phyloP scores from a whole-genome alignment of 2,329 filamentous ascomycete genomes.

The Phaeosphaeriaceae sp. region DNA sequence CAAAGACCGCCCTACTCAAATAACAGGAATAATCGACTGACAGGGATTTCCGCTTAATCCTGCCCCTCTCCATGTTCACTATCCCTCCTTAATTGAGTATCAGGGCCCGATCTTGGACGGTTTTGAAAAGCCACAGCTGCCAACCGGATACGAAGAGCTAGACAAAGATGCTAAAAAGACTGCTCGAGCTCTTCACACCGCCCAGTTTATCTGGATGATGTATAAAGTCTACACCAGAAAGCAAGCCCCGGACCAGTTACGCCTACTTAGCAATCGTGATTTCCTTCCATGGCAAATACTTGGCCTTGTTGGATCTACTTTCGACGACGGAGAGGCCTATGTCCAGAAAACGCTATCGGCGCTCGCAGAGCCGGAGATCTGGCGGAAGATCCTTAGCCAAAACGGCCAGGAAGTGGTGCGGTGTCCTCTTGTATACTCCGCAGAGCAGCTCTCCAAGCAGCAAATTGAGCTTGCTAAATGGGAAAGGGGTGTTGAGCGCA shows the following conservation, averaged over 20 bases:
- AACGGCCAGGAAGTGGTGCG: background rate
- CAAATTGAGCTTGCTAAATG: background rate
- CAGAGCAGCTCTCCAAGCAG: background rate
- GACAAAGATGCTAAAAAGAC: background rate
- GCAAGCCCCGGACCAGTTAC: slow-evolving; percentile 9
- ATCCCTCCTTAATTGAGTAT: slow-evolving; percentile 13
- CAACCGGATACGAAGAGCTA: slow-evolving; percentile 6
- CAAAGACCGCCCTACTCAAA: slow-evolving; percentile 5
- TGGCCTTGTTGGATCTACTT: slow-evolving; percentile 5
- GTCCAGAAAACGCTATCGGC: slow-evolving; percentile 6
- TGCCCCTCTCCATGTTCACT: slow-evolving; percentile 6
- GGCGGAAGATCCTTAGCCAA: background rate
- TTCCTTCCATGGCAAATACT: slow-evolving; percentile 9
- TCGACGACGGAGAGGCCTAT: slow-evolving; percentile 12
- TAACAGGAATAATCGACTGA: slow-evolving; percentile 31
- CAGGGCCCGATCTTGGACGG: slow-evolving; percentile 7
- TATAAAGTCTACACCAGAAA: slow-evolving; percentile 10
- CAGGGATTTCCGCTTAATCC: slow-evolving; percentile 14
- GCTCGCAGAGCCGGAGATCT: slow-evolving; percentile 4
- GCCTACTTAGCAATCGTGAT: slow-evolving; percentile 4
- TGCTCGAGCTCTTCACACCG: slow-evolving; percentile 2
- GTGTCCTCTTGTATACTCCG: background rate
- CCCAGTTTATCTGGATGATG: slow-evolving; percentile 7
- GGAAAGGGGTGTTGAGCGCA: slow-evolving; percentile 9
- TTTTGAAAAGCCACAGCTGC: slow-evolving; percentile 2